Percentiles rank a stretch among this genome's conserved stretches.
These are phyloP conservation scores for Pascua guehoae DNA, from an alignment of 1,284 basidiomycete species.

Conservation along the genomic window DNA sequence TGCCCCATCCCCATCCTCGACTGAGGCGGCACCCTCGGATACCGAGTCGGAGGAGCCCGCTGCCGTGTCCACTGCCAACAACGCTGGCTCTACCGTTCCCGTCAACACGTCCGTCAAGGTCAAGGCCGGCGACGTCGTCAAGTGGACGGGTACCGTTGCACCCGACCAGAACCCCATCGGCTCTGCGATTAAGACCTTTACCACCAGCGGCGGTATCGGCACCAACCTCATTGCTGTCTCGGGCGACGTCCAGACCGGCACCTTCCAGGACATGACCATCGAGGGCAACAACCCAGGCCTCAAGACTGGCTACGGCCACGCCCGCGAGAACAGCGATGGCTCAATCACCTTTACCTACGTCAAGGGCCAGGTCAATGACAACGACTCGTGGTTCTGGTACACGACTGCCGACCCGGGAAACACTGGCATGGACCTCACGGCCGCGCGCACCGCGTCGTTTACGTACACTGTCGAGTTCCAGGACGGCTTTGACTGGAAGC, in stretches of 20 bases:
- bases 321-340: neutral
- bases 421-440: slow-evolving; percentile 6
- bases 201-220: slow-evolving; percentile 4
- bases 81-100: neutral
- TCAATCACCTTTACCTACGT: slow-evolving; percentile 4
- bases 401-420: slow-evolving; percentile 7
- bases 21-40: neutral
- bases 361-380: slow-evolving; percentile 9
- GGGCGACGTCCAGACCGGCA: neutral
- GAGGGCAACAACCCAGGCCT: slow-evolving; percentile 7
- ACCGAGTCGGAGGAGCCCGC: neutral
- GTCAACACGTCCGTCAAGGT: slow-evolving; percentile 4
- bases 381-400: slow-evolving; percentile 11
- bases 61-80: neutral
- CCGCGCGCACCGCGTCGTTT: slow-evolving; percentile 17
- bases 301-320: slow-evolving; percentile 4
- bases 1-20: neutral
- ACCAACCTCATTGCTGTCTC: neutral
- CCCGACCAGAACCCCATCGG: slow-evolving; percentile 5
- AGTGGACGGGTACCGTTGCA: slow-evolving; percentile 5
- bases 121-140: slow-evolving; percentile 1
- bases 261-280: slow-evolving; percentile 6
- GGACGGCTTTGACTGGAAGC: slow-evolving; percentile 44
- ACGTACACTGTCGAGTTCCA: slow-evolving; percentile 47
- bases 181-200: neutral